Conservation (phyloP, 2,329 filamentous ascomycete species). For the Stachybotrys chartarum region DNA sequence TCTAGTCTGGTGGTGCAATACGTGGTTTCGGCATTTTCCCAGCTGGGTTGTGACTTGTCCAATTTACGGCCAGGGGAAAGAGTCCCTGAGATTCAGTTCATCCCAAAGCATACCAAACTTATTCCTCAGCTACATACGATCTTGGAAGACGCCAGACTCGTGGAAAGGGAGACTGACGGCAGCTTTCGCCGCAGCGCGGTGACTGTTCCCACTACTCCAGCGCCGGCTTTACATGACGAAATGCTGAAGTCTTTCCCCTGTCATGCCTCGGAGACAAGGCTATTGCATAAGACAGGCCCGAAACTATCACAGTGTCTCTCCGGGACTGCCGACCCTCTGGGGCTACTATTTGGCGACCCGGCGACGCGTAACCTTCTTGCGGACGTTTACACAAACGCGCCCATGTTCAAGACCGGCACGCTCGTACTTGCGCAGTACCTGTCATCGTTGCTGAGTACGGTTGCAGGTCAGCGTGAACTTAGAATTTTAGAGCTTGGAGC, state of each 20-base stretch:
- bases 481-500: slow-evolving; percentile 35
- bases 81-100: background rate
- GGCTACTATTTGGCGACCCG: slow-evolving; percentile 28
- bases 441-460: background rate
- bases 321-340: slow-evolving; percentile 26
- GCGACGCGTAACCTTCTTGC: slow-evolving; percentile 18
- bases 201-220: background rate
- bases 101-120: background rate
- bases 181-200: background rate
- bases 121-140: background rate
- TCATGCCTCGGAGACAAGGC: background rate
- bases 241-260: background rate
- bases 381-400: slow-evolving; percentile 26
- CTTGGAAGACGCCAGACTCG: background rate
- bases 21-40: background rate
- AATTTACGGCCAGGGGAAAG: background rate
- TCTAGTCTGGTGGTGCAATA: background rate
- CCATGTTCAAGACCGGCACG: slow-evolving; percentile 14
- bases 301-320: slow-evolving; percentile 29
- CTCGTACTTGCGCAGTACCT: slow-evolving; percentile 13
- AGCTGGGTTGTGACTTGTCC: background rate
- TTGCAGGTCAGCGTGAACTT: slow-evolving; percentile 8
- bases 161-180: background rate
- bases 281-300: background rate
- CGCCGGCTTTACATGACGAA: background rate